Evolutionary conservation across 441 rosid genomes (phyloP).

Genomic region (Flueggea neowawraea): DNA sequence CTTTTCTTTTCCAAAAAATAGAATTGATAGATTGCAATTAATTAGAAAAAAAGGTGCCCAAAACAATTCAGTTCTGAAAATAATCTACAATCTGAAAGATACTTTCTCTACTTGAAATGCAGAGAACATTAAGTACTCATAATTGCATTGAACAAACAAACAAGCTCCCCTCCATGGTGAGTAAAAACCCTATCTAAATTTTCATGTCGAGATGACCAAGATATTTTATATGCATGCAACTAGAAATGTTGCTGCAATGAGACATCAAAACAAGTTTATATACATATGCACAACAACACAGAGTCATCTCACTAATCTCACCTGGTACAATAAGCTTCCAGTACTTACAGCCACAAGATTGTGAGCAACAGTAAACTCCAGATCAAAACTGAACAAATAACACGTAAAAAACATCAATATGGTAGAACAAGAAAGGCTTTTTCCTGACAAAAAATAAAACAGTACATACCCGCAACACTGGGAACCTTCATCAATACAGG

Average conservation of each 20-base stretch:
- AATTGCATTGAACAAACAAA: too few relatives aligned
- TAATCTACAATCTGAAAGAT: too few relatives aligned
- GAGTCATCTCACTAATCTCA: slow-evolving; percentile 29
- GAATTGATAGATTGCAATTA: too few relatives aligned
- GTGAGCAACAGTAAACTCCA: slow-evolving; percentile 93
- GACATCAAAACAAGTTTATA: background rate
- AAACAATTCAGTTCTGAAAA: too few relatives aligned
- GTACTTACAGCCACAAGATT: slow-evolving; percentile 89
- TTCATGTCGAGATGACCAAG: too few relatives aligned
- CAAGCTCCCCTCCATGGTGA: too few relatives aligned
- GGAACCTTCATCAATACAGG: slow-evolving; percentile 76
- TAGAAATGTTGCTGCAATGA: background rate
- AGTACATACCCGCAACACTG: slow-evolving; percentile 81
- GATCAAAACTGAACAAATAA: slow-evolving; percentile 65
- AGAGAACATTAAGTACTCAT: too few relatives aligned
- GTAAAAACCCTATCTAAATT: too few relatives aligned
- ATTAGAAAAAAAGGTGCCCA: too few relatives aligned
- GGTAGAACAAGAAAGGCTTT: background rate
- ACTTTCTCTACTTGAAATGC: too few relatives aligned
- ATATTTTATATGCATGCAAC: too few relatives aligned
- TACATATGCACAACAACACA: background rate
- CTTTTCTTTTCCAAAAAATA: too few relatives aligned
- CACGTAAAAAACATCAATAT: slow-evolving; percentile 3
- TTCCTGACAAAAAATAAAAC: slow-evolving; percentile 3
- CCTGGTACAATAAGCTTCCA: slow-evolving; percentile 89